phyloP scores from a whole-genome alignment of 176 grass and related monocot species.

The Saccharum officinarum region DNA sequence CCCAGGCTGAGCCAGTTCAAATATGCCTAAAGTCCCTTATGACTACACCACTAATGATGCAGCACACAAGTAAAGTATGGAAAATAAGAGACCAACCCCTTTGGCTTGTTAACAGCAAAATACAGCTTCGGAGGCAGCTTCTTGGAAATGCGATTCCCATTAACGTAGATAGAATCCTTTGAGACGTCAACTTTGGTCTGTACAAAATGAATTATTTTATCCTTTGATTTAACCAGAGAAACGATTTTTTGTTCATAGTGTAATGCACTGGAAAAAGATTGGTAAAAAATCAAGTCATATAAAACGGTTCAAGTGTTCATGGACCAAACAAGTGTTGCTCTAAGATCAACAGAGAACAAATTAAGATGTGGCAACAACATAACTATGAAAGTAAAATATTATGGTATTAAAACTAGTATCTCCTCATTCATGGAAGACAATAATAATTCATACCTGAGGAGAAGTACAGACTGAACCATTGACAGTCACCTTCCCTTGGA shows the following conservation, averaged over 20 bases:
- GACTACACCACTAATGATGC: background rate
- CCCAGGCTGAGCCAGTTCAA: background rate
- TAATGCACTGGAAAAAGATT: background rate
- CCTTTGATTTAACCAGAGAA: background rate
- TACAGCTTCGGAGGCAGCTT: slow-evolving; percentile 82
- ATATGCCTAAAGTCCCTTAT: background rate
- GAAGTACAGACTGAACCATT: slow-evolving; percentile 84
- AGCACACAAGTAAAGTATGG: background rate
- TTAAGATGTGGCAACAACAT: background rate
- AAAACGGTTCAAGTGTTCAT: background rate
- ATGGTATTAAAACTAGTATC: background rate
- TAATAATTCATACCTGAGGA: slow-evolving; percentile 62
- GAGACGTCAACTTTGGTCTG: slow-evolving; percentile 78
- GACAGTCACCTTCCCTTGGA: slow-evolving; percentile 97
- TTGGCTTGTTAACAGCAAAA: slow-evolving; percentile 96
- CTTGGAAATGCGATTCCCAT: slow-evolving; percentile 85
- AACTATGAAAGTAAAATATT: background rate
- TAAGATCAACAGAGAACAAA: background rate
- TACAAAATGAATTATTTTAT: slow-evolving; percentile 30
- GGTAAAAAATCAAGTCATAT: background rate
- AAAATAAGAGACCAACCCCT: slow-evolving; percentile 63
- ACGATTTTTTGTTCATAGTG: background rate
- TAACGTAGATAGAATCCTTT: slow-evolving; percentile 96
- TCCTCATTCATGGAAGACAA: background rate
- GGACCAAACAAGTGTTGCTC: background rate